Percentiles rank a stretch among this genome's conserved stretches.
These are phyloP conservation scores for Xylaria bambusicola DNA, from an alignment of 495 filamentous ascomycete species.

Conservation along the genomic window DNA sequence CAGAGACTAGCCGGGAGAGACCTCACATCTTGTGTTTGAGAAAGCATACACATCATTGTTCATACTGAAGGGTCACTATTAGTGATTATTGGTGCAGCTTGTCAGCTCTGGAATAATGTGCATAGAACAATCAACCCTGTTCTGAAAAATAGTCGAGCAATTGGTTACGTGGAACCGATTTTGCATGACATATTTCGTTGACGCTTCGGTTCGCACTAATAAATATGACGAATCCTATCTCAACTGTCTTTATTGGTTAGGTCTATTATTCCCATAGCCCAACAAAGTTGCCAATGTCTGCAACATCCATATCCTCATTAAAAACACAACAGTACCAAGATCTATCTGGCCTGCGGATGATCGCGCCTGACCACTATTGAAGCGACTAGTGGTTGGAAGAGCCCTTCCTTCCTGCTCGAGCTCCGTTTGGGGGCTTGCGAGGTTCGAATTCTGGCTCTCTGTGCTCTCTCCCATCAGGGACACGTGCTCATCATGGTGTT, in stretches of 20 bases:
- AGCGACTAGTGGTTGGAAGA: neutral
- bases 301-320: conserved; percentile 17
- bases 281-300: conserved; percentile 11
- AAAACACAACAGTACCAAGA: conserved; percentile 13
- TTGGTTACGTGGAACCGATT: no score
- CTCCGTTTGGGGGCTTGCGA: neutral
- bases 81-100: no score
- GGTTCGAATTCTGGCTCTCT: neutral
- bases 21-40: conserved; percentile 6
- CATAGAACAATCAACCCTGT: no score
- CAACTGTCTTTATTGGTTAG: neutral
- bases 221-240: neutral
- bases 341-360: conserved; percentile 7
- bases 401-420: neutral
- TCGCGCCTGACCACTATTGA: neutral
- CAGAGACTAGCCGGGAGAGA: conserved; percentile 13
- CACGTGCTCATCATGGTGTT: neutral
- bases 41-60: neutral
- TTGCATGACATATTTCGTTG: neutral
- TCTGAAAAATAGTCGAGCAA: no score
- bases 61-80: no score
- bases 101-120: no score
- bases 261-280: neutral
- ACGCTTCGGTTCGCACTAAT: neutral
- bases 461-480: neutral